Base-by-base conservation (phyloP, 345 rosid species). In the Linum tenue region DNA sequence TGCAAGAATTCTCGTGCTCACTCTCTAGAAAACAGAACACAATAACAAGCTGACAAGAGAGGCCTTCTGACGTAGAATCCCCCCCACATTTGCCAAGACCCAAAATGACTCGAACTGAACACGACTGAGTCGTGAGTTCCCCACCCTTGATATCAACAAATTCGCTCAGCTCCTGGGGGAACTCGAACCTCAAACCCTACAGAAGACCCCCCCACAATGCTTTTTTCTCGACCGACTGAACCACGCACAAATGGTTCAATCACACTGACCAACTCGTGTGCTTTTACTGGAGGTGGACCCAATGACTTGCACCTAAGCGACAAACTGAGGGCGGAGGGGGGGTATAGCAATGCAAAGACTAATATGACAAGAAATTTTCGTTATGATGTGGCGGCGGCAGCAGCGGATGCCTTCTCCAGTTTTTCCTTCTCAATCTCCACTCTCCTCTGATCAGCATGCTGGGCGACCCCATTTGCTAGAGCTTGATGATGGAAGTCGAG, bases 381-480 rank as follows among this genome's bases (percentile, higher is more conserved):
- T 22, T 22, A 22, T 22, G 31, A 87, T 60, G 79, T 77, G 65
- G 70, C 67, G 50, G 79, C 68, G 3, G 53, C 3, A 17, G 78
- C 68, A 31, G 83, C 68, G 0, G 92, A 76, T 53, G 89, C 88
- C 74, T 83, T 87, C 83, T 85, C 92, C 81, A 81, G 60, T 78
- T 81, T 87, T 79, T 89, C 97, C 78, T 91, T 95, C 72, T 91
- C 96, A 12, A 91, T 91, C 81, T 85, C 99, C 37, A 66, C 84
- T 78, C 96, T 87, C 76, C 99, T 89, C 75, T 80, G 80, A 65
- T 91, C 99, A 62, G 99, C 98, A 73, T 91, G 98, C 83, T 82
- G 89, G 37, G 90, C 96, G 77, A 95, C 82, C 50, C 90, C 90
- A 64, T 85, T 87, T 36, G 99, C 99, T 42, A 89, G 80, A 10